Percentiles rank a stretch among this genome's conserved stretches.
Evolutionary conservation across 164 flowering plant genomes (phyloP).

Genomic region (Paratinospora sagittata): DNA sequence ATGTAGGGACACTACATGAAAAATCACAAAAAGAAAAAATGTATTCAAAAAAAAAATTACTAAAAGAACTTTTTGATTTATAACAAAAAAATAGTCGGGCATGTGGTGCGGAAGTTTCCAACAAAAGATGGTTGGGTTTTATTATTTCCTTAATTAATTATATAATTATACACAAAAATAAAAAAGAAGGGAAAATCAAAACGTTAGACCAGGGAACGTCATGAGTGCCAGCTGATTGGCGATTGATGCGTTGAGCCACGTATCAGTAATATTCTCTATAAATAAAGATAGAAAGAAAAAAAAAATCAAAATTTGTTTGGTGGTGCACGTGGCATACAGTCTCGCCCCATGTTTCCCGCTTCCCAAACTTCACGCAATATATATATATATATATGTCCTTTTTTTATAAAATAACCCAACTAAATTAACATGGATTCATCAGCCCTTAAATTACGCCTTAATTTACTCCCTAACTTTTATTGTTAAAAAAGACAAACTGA

Average conservation of each 20-base stretch:
- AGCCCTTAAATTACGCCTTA: constrained; percentile 13
- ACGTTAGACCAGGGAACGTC: background rate
- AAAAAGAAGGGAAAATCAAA: no score
- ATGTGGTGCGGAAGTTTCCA: background rate
- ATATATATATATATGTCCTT: background rate
- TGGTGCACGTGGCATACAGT: constrained; percentile 7
- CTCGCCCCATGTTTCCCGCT: constrained; percentile 14
- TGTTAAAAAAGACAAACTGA: background rate
- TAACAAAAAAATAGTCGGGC: no score
- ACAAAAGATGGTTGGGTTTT: background rate
- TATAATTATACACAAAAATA: no score
- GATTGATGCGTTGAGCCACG: background rate
- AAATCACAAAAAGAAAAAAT: no score
- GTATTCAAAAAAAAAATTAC: no score
- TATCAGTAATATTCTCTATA: background rate
- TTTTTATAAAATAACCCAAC: no score
- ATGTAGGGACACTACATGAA: no score
- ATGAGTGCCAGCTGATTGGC: background rate
- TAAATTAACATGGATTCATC: no score
- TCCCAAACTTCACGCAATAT: background rate
- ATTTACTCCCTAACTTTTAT: constrained; percentile 3
- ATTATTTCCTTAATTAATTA: no score
- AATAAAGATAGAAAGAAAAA: background rate
- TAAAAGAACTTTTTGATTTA: no score
- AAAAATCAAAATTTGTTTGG: constrained; percentile 2